Conservation (phyloP, 106 monocot genomes). For the Platanthera zijinensis region DNA sequence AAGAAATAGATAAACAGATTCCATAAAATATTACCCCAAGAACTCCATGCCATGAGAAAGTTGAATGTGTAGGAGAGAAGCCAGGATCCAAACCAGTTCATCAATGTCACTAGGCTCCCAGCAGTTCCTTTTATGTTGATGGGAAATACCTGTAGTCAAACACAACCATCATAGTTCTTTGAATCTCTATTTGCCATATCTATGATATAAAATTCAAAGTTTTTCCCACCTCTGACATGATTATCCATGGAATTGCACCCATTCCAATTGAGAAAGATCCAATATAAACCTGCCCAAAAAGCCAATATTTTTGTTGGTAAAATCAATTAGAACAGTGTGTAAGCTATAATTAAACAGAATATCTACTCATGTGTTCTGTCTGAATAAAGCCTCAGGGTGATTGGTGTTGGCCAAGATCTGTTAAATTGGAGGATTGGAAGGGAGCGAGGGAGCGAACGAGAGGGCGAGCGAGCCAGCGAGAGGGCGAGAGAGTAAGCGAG, state of each 20-base stretch:
- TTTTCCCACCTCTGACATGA: conserved; percentile 44
- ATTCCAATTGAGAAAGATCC: conserved; percentile 48
- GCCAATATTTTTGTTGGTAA: neutral
- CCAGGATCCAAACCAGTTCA: conserved; percentile 53
- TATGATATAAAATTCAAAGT: neutral
- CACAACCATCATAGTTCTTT: neutral
- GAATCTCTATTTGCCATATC: neutral
- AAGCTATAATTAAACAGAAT: neutral
- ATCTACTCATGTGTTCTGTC: neutral
- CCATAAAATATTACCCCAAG: conserved; percentile 30
- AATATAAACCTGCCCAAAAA: conserved; percentile 28
- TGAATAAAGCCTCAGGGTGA: no score
- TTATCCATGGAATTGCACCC: conserved; percentile 54
- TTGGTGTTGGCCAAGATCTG: no score
- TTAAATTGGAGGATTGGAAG: no score
- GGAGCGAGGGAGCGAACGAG: no score
- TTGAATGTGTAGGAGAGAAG: conserved; percentile 39
- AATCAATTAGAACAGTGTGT: neutral
- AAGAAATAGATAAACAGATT: neutral
- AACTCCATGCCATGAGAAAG: conserved; percentile 48
- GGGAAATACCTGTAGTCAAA: conserved; percentile 40
- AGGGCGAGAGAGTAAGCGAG: no score
- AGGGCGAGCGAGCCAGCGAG: no score
- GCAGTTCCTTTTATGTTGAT: conserved; percentile 44
- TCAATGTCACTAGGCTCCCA: conserved; percentile 47